Base-by-base conservation (phyloP, 75 land plant genomes). In the Ceratopteris richardii region DNA sequence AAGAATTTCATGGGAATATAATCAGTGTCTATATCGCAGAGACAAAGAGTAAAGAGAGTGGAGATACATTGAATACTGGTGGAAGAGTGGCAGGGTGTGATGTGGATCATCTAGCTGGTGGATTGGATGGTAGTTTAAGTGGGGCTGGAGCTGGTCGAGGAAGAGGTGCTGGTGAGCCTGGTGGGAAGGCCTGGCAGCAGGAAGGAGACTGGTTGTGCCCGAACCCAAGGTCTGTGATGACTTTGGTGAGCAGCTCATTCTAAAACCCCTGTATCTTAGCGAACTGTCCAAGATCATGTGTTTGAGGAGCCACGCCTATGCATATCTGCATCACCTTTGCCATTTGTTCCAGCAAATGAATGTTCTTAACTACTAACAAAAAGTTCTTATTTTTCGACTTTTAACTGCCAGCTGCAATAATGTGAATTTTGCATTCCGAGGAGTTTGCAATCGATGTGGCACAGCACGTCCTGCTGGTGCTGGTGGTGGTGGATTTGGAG, bases 161-260 rank as follows among this genome's bases (percentile, higher is more conserved):
- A 19, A 78, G 77, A 73, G 88, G 97, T 19, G 78, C 79, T 9
- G 97, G 84, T 44, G 95, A 75, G 66, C 74, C 77, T 57, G 59
- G 66, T 1, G 89, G 73, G 17, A 88, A 88, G 72, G 56, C 84
- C 51, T 92, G 97, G 97, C 97, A 88, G 58, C 97, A 92, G 65
- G 97, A 88, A 56, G 97, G 95, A 66, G 97, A 92, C 56, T 92
- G 97, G 97, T 16, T 73, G 58, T 92, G 97, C 78, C 95, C 97
- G 61, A 92, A 92, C 82, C 77, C 97, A 82, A 92, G 97, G 97
- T 92, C 88, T 84, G 97, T 92, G 82, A 73, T 82, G 76, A 87
- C 55, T 79, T 88, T 76, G 95, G 90, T 92, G 92, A 92, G 97
- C 86, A 74, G 84, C 82, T 70, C 75, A 22, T 69, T 84, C 81